phyloP scores from a whole-genome alignment of 148 eudicot species.

The Rhododendron mucronatum region DNA sequence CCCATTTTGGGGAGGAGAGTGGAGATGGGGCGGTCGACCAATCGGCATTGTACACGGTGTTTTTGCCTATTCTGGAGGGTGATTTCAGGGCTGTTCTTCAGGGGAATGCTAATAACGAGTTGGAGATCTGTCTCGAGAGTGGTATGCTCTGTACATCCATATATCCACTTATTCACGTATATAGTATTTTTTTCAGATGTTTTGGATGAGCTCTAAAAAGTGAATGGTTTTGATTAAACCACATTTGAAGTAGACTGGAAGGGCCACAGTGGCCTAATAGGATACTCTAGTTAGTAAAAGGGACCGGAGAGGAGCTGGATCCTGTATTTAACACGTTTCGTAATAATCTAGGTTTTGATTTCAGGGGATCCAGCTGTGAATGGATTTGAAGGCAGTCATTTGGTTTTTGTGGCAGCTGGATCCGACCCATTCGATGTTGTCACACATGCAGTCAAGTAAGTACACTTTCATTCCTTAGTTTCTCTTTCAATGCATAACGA shows the following conservation, averaged over 20 bases:
- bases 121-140: slow-evolving; percentile 85
- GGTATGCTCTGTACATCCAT: slow-evolving; percentile 29
- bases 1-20: slow-evolving; percentile 16
- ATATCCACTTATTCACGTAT: too few species aligned
- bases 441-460: slow-evolving; percentile 76
- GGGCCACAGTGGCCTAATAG: neutral
- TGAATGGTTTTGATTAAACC: neutral
- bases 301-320: neutral
- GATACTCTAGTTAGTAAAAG: too few species aligned
- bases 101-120: slow-evolving; percentile 62
- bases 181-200: too few species aligned
- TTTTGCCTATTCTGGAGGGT: slow-evolving; percentile 81
- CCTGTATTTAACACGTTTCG: neutral
- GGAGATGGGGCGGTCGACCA: slow-evolving; percentile 13
- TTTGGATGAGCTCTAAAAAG: neutral
- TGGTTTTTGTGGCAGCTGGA: slow-evolving; percentile 78
- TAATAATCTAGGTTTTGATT: slow-evolving; percentile 1
- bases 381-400: slow-evolving; percentile 67
- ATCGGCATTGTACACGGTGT: slow-evolving; percentile 46
- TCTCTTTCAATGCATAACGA: neutral
- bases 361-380: slow-evolving; percentile 79
- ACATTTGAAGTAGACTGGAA: neutral
- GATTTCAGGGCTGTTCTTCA: slow-evolving; percentile 88
- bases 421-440: slow-evolving; percentile 76
- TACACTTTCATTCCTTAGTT: neutral